Percentiles rank a stretch among this genome's conserved stretches.
Evolutionary conservation across 345 rosid species (phyloP).

Genomic region (Balakata baccata): DNA sequence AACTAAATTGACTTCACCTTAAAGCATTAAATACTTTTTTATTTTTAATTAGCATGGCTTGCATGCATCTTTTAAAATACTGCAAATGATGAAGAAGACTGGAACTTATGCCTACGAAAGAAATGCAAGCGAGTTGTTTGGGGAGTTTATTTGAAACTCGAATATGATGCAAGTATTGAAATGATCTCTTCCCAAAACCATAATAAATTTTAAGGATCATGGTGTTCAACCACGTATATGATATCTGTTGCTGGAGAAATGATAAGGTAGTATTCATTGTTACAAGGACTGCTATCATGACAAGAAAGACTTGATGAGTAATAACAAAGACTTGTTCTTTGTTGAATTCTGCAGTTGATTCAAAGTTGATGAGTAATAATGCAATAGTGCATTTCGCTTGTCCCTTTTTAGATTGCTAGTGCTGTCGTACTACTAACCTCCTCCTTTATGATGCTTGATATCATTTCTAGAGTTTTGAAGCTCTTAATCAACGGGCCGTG

Average conservation of each 20-base stretch:
- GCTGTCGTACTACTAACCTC: background rate
- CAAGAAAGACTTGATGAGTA: background rate
- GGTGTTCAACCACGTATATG: background rate
- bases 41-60: too few species aligned
- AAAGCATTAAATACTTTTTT: background rate
- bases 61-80: background rate
- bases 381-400: background rate
- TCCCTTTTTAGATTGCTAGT: background rate
- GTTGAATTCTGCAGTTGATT: background rate
- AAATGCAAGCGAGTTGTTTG: background rate
- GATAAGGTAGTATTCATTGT: background rate
- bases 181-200: background rate
- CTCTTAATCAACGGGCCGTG: constrained; percentile 94
- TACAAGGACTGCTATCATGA: background rate
- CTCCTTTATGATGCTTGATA: constrained; percentile 4
- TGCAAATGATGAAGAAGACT: background rate
- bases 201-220: background rate
- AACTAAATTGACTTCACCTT: background rate
- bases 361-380: background rate
- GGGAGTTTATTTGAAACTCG: background rate
- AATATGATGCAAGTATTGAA: background rate
- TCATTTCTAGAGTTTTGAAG: constrained; percentile 87
- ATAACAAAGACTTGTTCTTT: too few species aligned
- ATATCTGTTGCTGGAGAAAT: background rate
- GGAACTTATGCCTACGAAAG: background rate